A percentile compares a stretch with the other conserved stretches of the same genome.
phyloP scores from a whole-genome alignment of 371 early-diverging fungal genomes.

The Gilbertella persicaria region DNA sequence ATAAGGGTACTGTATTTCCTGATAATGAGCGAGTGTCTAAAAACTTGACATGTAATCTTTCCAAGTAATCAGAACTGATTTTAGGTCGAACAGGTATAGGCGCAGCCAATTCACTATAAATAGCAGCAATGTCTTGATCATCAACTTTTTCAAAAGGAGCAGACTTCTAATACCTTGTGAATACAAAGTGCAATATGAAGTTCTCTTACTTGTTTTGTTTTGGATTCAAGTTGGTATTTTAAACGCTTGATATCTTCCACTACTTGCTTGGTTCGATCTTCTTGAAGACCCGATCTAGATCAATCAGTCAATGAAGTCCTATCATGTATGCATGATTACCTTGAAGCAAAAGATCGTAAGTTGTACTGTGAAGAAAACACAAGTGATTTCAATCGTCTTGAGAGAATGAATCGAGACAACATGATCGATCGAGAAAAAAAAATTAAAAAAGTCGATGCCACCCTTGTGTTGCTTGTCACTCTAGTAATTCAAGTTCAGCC shows the following conservation, averaged over 20 bases:
- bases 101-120: constrained; percentile 38
- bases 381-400: not conserved
- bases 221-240: constrained; percentile 30
- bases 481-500: too few species aligned
- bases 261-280: constrained; percentile 30
- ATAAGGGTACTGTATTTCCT: too few species aligned
- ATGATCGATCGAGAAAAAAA: not conserved
- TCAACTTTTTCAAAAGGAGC: constrained; percentile 17
- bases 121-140: constrained; percentile 28
- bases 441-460: not conserved
- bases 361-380: not conserved
- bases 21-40: constrained; percentile 40
- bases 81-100: constrained; percentile 34
- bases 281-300: constrained; percentile 12
- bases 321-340: not conserved
- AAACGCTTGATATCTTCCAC: constrained; percentile 36
- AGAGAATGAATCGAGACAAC: not conserved
- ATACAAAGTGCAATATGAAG: not conserved
- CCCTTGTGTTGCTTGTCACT: not conserved
- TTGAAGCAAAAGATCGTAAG: not conserved
- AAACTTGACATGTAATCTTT: constrained; percentile 44
- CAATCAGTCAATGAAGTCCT: not conserved
- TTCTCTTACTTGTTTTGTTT: constrained; percentile 19
- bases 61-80: constrained; percentile 50
- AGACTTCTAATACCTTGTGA: constrained; percentile 3